Conservation (phyloP, 1,139 yeast genomes). For the Eremothecium sinecaudum region DNA sequence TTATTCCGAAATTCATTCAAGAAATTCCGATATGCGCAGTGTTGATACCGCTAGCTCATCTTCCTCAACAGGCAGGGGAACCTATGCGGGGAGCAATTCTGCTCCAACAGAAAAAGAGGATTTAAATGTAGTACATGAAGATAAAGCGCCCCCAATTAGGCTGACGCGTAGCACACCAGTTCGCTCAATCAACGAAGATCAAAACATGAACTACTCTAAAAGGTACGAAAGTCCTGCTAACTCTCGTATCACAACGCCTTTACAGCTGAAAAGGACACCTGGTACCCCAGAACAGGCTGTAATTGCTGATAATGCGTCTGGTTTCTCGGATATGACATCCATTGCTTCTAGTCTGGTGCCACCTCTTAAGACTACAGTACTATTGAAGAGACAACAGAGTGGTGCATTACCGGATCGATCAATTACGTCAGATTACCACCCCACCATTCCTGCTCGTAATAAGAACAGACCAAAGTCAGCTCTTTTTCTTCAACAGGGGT, state of each 20-base stretch:
- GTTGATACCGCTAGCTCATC: neutral
- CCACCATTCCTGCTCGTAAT: slow-evolving; percentile 29
- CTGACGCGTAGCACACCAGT: neutral
- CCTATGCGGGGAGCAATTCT: neutral
- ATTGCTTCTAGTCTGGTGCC: slow-evolving; percentile 23
- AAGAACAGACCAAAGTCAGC: slow-evolving; percentile 26
- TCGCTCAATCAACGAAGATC: neutral
- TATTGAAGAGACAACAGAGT: slow-evolving; percentile 8
- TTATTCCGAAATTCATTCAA: slow-evolving; percentile 13
- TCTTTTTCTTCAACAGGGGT: slow-evolving; percentile 19
- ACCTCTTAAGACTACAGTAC: slow-evolving; percentile 15
- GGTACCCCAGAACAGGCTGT: neutral
- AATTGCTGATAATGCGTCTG: neutral
- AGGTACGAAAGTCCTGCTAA: neutral
- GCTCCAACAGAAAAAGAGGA: neutral
- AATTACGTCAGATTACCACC: slow-evolving; percentile 19
- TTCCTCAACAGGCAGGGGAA: neutral
- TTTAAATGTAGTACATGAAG: neutral
- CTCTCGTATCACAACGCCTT: neutral
- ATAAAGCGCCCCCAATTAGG: neutral
- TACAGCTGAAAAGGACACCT: neutral
- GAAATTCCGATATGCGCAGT: neutral
- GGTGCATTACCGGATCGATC: slow-evolving; percentile 19
- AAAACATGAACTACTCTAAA: neutral
- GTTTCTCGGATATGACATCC: slow-evolving; percentile 15